phyloP scores from a whole-genome alignment of 768 basidiomycete species.

The Calocera viscosa region DNA sequence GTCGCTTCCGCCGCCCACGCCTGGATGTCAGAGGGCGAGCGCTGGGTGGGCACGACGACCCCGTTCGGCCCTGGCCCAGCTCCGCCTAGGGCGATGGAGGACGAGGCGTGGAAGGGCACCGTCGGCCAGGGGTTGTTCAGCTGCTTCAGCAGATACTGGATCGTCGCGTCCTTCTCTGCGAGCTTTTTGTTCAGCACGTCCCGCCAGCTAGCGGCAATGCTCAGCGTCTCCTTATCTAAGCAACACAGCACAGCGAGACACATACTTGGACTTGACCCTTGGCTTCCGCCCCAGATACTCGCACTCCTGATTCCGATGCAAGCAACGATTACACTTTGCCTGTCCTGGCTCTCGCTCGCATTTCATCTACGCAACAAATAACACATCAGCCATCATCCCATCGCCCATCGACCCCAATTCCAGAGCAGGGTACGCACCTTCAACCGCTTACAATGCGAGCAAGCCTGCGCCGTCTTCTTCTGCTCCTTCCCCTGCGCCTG shows the following conservation, averaged over 20 bases:
- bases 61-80: conserved; percentile 52
- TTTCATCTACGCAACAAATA: conserved; percentile 62
- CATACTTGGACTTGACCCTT: conserved; percentile 70
- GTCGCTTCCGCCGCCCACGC: conserved; percentile 25
- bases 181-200: conserved; percentile 78
- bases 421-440: conserved; percentile 64
- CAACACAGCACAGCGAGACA: conserved; percentile 18
- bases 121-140: conserved; percentile 27
- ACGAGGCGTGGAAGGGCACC: conserved; percentile 7
- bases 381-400: no score
- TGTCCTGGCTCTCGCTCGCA: conserved; percentile 65
- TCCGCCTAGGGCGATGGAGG: neutral
- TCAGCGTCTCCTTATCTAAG: neutral
- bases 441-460: conserved; percentile 75
- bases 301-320: conserved; percentile 32
- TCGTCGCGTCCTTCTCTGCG: conserved; percentile 75
- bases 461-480: conserved; percentile 55
- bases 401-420: no score
- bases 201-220: conserved; percentile 45
- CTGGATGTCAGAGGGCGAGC: conserved; percentile 10
- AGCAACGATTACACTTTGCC: conserved; percentile 64
- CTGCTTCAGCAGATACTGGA: conserved; percentile 74
- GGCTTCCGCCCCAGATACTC: conserved; percentile 76
- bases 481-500: neutral
- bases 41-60: conserved; percentile 28